These are phyloP conservation scores for Leishmania arabica DNA, from an alignment of 208 protist genomes.

Conservation along the genomic window DNA sequence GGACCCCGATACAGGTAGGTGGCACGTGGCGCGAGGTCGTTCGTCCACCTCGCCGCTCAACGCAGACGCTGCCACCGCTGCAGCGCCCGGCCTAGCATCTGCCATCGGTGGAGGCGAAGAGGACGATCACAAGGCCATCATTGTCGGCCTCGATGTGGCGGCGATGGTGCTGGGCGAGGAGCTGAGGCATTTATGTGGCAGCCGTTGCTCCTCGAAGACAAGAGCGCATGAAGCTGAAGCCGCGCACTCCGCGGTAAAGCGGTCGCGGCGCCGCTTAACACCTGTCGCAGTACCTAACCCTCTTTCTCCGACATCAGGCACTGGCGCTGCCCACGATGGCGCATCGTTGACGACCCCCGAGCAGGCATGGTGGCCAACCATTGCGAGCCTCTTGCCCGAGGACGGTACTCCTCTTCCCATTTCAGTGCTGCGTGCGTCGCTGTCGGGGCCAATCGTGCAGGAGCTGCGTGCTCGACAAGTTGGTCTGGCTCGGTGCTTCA, in stretches of 20 bases:
- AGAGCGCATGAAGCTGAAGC: neutral
- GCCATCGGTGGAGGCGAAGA: neutral
- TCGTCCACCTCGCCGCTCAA: neutral
- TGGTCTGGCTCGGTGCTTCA: constrained; percentile 50
- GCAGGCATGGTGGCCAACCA: constrained; percentile 8
- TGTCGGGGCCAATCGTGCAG: constrained; percentile 30
- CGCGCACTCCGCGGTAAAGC: neutral
- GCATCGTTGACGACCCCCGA: neutral
- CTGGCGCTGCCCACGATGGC: neutral
- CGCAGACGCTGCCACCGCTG: neutral
- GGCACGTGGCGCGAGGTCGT: constrained; percentile 33
- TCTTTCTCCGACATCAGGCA: neutral
- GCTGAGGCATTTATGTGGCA: constrained; percentile 6
- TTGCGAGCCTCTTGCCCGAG: constrained; percentile 19
- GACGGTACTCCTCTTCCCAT: constrained; percentile 29
- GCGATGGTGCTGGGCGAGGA: constrained; percentile 32
- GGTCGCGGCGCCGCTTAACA: neutral
- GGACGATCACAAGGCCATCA: neutral
- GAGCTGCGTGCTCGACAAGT: constrained; percentile 19
- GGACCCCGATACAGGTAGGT: constrained; percentile 28
- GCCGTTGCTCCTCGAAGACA: neutral
- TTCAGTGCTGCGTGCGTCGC: constrained; percentile 22
- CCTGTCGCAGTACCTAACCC: neutral
- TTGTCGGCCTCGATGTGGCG: constrained; percentile 16
- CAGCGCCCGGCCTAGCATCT: neutral